Conservation (phyloP, 1,284 basidiomycete species). For the Sanghuangporus weigelae region DNA sequence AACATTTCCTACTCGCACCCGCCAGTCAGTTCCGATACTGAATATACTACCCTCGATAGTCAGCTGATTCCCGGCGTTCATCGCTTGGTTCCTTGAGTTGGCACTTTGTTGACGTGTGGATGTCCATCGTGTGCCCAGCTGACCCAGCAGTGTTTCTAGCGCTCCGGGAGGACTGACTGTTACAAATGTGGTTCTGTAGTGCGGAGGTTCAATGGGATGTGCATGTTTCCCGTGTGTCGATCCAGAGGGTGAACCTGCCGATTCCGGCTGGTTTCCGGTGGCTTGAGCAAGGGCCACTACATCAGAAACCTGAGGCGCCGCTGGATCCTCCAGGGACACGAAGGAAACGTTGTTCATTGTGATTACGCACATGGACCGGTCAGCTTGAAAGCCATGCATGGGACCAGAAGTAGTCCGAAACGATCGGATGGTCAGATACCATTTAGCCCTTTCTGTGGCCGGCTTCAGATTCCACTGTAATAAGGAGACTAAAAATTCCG, state of each 20-base stretch:
- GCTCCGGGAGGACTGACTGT: constrained; percentile 66
- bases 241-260: neutral
- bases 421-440: constrained; percentile 63
- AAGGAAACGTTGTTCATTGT: constrained; percentile 76
- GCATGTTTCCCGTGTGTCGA: neutral
- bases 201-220: constrained; percentile 43
- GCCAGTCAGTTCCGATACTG: constrained; percentile 71
- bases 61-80: constrained; percentile 54
- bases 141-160: constrained; percentile 63
- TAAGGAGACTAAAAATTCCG: neutral
- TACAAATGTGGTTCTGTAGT: constrained; percentile 69
- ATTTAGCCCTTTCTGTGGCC: constrained; percentile 42
- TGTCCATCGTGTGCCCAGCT: constrained; percentile 69
- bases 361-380: constrained; percentile 65
- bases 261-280: constrained; percentile 13
- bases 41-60: constrained; percentile 64
- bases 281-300: constrained; percentile 27
- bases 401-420: constrained; percentile 63
- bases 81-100: constrained; percentile 37
- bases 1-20: constrained; percentile 75
- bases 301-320: constrained; percentile 59
- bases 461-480: neutral
- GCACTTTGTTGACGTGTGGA: constrained; percentile 53
- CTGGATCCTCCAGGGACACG: constrained; percentile 67
- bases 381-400: constrained; percentile 46